These are phyloP conservation scores for Digitaria exilis DNA, from an alignment of 202 grass and related monocot species.

Conservation along the genomic window DNA sequence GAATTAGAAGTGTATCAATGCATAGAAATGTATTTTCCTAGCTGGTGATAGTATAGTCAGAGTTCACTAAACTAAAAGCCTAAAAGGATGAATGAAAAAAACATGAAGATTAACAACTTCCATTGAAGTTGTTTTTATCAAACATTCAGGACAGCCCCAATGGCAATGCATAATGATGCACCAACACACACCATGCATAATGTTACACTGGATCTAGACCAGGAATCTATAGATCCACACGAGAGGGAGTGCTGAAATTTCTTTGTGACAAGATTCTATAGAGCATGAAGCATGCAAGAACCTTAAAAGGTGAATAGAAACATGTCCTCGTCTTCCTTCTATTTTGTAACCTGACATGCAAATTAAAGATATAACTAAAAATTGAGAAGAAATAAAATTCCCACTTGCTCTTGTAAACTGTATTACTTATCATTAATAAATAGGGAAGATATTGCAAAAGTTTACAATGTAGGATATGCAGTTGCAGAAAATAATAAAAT, in stretches of 20 bases:
- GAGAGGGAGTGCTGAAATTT: background rate
- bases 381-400: background rate
- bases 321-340: background rate
- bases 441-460: background rate
- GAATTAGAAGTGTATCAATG: constrained; percentile 25
- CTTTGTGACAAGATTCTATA: constrained; percentile 3
- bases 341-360: constrained; percentile 22
- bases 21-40: constrained; percentile 19
- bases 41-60: constrained; percentile 15
- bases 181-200: too few relatives aligned
- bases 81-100: constrained; percentile 5
- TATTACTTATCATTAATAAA: constrained; percentile 18
- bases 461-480: background rate
- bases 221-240: constrained; percentile 11
- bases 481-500: constrained; percentile 7
- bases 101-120: too few relatives aligned
- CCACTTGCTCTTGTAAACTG: constrained; percentile 6
- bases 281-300: constrained; percentile 24
- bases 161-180: too few relatives aligned
- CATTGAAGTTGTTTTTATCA: background rate
- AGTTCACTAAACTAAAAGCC: constrained; percentile 18
- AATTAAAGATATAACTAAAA: constrained; percentile 5
- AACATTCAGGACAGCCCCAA: background rate
- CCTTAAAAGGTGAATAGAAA: constrained; percentile 11
- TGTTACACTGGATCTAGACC: background rate